Evolutionary conservation across 768 basidiomycete genomes (phyloP).

Genomic region (Pleurotus salmoneostramineus): DNA sequence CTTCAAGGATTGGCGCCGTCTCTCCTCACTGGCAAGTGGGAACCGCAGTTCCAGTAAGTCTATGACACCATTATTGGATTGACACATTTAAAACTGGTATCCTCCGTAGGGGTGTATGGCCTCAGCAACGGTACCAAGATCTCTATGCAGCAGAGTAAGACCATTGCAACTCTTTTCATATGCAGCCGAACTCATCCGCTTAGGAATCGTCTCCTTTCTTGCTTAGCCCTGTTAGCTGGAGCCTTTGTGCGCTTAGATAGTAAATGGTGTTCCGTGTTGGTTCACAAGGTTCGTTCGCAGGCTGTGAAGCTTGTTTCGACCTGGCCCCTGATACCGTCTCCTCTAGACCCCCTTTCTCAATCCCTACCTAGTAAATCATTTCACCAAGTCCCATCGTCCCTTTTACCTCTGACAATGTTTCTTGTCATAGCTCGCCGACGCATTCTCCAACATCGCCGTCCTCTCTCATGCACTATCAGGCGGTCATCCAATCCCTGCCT

Average conservation of each 20-base stretch:
- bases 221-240: conserved; percentile 31
- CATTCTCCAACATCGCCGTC: conserved; percentile 37
- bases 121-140: conserved; percentile 29
- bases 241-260: conserved; percentile 36
- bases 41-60: conserved; percentile 38
- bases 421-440: conserved; percentile 32
- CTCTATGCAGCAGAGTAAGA: conserved; percentile 30
- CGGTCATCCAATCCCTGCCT: conserved; percentile 31
- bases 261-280: conserved; percentile 39
- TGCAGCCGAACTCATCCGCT: neutral
- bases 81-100: neutral
- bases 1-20: conserved; percentile 33
- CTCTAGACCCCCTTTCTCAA: conserved; percentile 40
- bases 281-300: conserved; percentile 28
- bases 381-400: neutral
- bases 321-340: neutral
- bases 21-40: conserved; percentile 32
- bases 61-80: neutral
- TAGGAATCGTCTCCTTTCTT: conserved; percentile 26
- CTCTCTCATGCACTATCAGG: conserved; percentile 31
- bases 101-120: conserved; percentile 34
- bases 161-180: neutral
- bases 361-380: conserved; percentile 35
- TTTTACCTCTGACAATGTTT: neutral
- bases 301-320: neutral